Evolutionary conservation across 768 basidiomycete genomes (phyloP).

Genomic region (Boletus reticuloceps): DNA sequence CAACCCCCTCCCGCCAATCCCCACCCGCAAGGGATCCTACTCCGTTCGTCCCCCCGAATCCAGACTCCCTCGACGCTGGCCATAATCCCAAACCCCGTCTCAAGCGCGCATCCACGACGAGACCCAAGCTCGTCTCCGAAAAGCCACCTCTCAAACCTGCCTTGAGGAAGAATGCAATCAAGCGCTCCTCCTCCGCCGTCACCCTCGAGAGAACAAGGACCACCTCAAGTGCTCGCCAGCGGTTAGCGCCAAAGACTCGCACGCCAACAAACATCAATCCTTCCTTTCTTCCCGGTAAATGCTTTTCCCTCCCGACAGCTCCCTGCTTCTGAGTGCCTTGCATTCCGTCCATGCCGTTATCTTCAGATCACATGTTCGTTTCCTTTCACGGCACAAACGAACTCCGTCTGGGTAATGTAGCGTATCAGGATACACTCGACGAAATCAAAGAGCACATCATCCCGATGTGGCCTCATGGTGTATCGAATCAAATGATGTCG

Average conservation of each 20-base stretch:
- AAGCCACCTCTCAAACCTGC: constrained; percentile 52
- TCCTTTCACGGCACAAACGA: constrained; percentile 66
- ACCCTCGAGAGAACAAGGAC: constrained; percentile 41
- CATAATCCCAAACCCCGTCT: constrained; percentile 29
- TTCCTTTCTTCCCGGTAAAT: constrained; percentile 31
- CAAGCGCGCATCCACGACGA: constrained; percentile 36
- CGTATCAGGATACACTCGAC: constrained; percentile 52
- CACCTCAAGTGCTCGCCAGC: constrained; percentile 37
- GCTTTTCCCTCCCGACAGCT: neutral
- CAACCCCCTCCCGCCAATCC: constrained; percentile 14
- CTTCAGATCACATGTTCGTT: constrained; percentile 68
- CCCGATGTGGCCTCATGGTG: constrained; percentile 67
- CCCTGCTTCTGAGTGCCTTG: constrained; percentile 20
- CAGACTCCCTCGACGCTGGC: constrained; percentile 16
- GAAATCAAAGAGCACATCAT: constrained; percentile 58
- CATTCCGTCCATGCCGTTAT: constrained; percentile 20
- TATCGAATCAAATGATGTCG: constrained; percentile 41
- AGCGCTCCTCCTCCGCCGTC: constrained; percentile 18
- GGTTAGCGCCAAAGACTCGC: constrained; percentile 32
- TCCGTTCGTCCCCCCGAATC: constrained; percentile 26
- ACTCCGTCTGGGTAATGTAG: constrained; percentile 45
- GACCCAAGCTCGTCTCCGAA: constrained; percentile 22
- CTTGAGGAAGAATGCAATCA: constrained; percentile 46
- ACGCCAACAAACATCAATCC: constrained; percentile 35
- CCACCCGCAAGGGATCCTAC: constrained; percentile 14